Base-by-base conservation (phyloP, 1,139 yeast genomes). In the Wickerhamomyces sp. region DNA sequence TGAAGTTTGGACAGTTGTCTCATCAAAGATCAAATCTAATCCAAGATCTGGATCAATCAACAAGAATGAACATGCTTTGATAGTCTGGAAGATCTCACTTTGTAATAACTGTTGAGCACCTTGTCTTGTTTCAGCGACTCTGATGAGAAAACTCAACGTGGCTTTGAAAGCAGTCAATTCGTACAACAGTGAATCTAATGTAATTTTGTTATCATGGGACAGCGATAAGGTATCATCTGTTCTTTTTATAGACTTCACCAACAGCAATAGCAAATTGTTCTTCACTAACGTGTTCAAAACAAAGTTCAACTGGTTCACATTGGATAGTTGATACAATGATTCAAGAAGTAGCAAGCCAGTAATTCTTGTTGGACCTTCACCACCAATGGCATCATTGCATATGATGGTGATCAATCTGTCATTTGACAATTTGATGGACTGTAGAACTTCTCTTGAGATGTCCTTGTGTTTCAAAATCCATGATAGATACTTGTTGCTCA, bases 21-120 rank as follows among this genome's bases (percentile, higher is more conserved):
- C 68, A 44, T 66, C 67, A 42, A 74, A 64, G 18, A 60, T 56
- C 27, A 75, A 54, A 36, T 75, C 78, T 42, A 86, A 64, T 0
- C 95, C 96, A 40, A 88, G 69, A 59, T 89, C 96, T 0, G 95
- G 93, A 61, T 90, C 96, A 41, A 84, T 72, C 39, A 71, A 63
- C 44, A 89, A 67, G 55, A 88, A 77, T 33, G 69, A 67, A 40
- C 86, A 78, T 30, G 76, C 71, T 49, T 72, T 76, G 46, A 90
- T 71, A 1, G 80, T 72, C 31, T 79, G 73, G 62, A 89, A 84
- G 10, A 84, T 64, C 44, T 86, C 95, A 59, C 85, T 77, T 58
- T 88, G 91, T 30, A 89, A 67, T 47, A 91, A 68, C 48, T 83
- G 84, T 46, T 79, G 77, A 0, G 97, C 89, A 2, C 99, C 98